These are phyloP conservation scores for Monosporozyma siamensis DNA, from an alignment of 805 yeast species.

Conservation along the genomic window DNA sequence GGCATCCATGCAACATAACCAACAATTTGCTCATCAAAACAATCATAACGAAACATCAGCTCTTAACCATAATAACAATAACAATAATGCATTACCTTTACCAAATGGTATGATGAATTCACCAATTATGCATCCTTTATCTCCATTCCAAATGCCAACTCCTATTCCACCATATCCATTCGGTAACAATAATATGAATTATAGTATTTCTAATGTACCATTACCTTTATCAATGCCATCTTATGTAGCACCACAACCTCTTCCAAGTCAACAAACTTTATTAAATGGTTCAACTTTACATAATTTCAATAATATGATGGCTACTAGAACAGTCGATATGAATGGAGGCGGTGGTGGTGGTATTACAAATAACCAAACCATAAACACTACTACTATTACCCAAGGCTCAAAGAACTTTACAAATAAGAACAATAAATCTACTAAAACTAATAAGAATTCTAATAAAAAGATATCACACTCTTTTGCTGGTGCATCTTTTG, in stretches of 20 bases:
- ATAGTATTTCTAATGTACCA: not conserved
- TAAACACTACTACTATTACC: not conserved
- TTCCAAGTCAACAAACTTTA: not conserved
- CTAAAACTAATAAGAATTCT: constrained; percentile 1
- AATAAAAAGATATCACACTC: constrained; percentile 7
- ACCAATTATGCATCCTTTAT: constrained; percentile 1
- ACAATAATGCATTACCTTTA: constrained; percentile 1
- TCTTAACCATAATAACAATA: constrained; percentile 1
- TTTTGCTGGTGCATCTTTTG: constrained; percentile 31
- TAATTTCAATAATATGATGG: not conserved
- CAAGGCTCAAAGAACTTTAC: not conserved
- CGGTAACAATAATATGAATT: not conserved
- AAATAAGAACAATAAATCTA: not conserved
- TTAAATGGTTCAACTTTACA: not conserved
- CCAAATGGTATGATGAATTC: constrained; percentile 1
- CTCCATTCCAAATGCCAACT: not conserved
- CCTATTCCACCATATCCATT: not conserved
- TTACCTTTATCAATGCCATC: not conserved
- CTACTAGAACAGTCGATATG: not conserved
- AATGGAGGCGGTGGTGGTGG: not conserved
- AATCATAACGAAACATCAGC: not conserved
- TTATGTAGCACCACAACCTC: constrained; percentile 1
- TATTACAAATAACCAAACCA: not conserved
- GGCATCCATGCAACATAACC: constrained; percentile 1
- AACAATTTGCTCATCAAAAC: constrained; percentile 1